Percentiles rank a stretch among this genome's conserved stretches.
Evolutionary conservation across 1,284 basidiomycete genomes (phyloP).

Genomic region (Leccinum pachyderme): DNA sequence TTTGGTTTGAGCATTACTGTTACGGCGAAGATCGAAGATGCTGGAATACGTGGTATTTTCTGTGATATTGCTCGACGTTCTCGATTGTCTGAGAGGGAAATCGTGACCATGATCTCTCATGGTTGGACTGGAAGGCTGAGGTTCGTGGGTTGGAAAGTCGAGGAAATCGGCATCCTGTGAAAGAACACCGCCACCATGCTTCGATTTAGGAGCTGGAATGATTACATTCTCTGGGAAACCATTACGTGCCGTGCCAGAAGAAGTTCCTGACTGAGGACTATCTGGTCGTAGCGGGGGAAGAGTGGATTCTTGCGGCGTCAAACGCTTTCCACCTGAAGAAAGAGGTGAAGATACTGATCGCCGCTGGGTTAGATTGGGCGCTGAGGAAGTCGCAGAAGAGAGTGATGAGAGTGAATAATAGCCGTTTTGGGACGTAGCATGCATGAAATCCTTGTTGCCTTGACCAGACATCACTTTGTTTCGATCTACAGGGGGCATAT

Average conservation of each 20-base stretch:
- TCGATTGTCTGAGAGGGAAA: constrained; percentile 44
- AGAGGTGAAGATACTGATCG: constrained; percentile 29
- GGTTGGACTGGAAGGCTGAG: constrained; percentile 22
- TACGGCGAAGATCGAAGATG: constrained; percentile 53
- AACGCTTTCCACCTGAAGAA: constrained; percentile 42
- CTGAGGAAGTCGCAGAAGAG: constrained; percentile 52
- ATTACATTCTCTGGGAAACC: constrained; percentile 30
- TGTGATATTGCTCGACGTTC: constrained; percentile 52
- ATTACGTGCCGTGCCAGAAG: constrained; percentile 31
- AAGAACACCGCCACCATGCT: constrained; percentile 33
- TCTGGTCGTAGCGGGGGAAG: constrained; percentile 55
- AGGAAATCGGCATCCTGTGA: constrained; percentile 27
- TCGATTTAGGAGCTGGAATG: constrained; percentile 45
- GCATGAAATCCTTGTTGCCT: constrained; percentile 25
- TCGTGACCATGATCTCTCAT: constrained; percentile 40
- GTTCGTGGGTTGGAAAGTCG: constrained; percentile 30
- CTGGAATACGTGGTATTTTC: constrained; percentile 62
- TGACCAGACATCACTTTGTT: constrained; percentile 46
- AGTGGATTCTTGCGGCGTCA: constrained; percentile 50
- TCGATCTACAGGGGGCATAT: constrained; percentile 44
- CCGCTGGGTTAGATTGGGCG: constrained; percentile 52
- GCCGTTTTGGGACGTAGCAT: constrained; percentile 13
- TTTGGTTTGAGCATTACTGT: constrained; percentile 48
- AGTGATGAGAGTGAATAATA: constrained; percentile 37
- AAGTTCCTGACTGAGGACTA: constrained; percentile 43